Base-by-base conservation (phyloP, 176 grass and related monocot species). In the Eleusine coracana region DNA sequence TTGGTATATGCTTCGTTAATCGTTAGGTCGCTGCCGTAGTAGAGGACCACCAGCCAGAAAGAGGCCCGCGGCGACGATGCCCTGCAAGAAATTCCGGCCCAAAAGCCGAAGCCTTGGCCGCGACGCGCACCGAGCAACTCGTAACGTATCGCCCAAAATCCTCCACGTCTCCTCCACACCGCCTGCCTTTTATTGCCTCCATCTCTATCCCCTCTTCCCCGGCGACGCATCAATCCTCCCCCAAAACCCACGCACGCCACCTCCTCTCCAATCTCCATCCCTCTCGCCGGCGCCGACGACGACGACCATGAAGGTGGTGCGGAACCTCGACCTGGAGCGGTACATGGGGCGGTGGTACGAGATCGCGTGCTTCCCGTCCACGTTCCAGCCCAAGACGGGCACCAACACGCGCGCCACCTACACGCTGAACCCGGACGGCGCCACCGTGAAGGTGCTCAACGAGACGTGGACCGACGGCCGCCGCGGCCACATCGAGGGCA, bases 311-410 rank as follows among this genome's bases (percentile, higher is more conserved):
- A 87, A 62, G 34, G 71, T 71, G 67, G 94, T 89, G 50, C 67
- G 80, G 17, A 49, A 86, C 41, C 91, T 96, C 0, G 90, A 91
- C 83, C 38, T 96, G 44, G 85, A 93, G 83, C 80, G 88, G 44
- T 93, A 96, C 88, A 85, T 86, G 91, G 90, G 91, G 28, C 88
- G 86, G 42, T 93, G 94, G 94, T 93, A 96, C 77, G 94, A 96
- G 86, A 91, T 93, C 66, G 91, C 91, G 37, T 87, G 85, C 86
- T 90, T 96, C 83, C 91, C 83, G 21, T 96, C 94, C 18, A 29
- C 25, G 75, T 96, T 92, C 77, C 88, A 96, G 86, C 94, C 90
- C 68, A 88, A 76, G 85, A 81, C 76, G 70, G 90, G 93, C 51
- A 76, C 65, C 59, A 92, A 92, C 87, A 96, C 86, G 63, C 86